Percentiles rank a stretch among this genome's conserved stretches.
These are phyloP conservation scores for Amphichorda felina DNA, from an alignment of 2,329 filamentous ascomycete species.

Conservation along the genomic window DNA sequence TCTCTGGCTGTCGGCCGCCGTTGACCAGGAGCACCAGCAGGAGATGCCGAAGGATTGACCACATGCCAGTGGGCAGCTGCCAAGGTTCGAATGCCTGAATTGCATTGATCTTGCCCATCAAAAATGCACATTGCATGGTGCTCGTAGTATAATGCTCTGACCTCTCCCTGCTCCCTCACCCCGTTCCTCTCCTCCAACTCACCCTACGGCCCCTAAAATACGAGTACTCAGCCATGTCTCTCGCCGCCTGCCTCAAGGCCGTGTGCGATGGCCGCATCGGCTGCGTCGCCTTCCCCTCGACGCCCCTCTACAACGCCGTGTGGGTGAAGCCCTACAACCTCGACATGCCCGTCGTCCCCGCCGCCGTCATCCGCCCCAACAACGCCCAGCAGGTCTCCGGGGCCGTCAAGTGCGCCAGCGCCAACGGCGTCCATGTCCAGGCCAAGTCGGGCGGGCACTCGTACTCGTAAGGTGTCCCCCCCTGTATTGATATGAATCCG, in stretches of 20 bases:
- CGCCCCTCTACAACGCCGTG: constrained; percentile 28
- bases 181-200: neutral
- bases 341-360: constrained; percentile 34
- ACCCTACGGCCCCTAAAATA: neutral
- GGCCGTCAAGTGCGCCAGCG: constrained; percentile 43
- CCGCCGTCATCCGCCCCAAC: constrained; percentile 42
- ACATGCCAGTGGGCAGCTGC: no score
- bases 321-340: constrained; percentile 45
- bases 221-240: constrained; percentile 4
- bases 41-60: no score
- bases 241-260: constrained; percentile 31
- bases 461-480: constrained; percentile 41
- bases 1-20: no score
- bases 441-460: constrained; percentile 54
- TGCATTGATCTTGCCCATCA: no score
- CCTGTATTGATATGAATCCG: neutral
- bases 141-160: no score
- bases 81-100: no score
- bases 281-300: constrained; percentile 34
- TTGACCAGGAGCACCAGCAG: no score
- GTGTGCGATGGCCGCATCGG: constrained; percentile 30
- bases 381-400: constrained; percentile 40
- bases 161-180: no score
- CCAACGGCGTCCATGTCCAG: constrained; percentile 40
- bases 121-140: no score